phyloP scores from a whole-genome alignment of 2,329 filamentous ascomycete genomes.

The Sordariomycetes sp. region DNA sequence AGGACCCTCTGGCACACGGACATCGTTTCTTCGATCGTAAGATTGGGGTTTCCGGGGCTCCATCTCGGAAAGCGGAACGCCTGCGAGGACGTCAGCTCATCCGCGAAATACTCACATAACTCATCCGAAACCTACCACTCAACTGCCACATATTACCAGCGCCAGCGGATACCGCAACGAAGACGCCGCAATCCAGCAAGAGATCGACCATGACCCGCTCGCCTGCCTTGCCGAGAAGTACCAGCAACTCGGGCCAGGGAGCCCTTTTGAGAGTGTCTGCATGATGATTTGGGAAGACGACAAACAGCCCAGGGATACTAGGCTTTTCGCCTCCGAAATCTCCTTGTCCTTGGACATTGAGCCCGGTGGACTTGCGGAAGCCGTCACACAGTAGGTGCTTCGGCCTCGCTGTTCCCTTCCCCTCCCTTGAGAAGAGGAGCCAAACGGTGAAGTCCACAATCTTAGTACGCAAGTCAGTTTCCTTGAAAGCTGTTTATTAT shows the following conservation, averaged over 20 bases:
- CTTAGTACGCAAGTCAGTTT: slow-evolving; percentile 24
- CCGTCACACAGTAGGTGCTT: slow-evolving; percentile 78
- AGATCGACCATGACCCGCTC: slow-evolving; percentile 70
- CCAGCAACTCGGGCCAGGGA: slow-evolving; percentile 68
- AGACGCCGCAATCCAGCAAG: slow-evolving; percentile 69
- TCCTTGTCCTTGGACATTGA: not conserved
- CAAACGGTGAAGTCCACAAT: slow-evolving; percentile 71
- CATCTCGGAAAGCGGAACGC: slow-evolving; percentile 38
- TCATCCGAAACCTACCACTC: slow-evolving; percentile 48
- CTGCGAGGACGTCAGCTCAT: slow-evolving; percentile 15
- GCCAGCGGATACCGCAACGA: slow-evolving; percentile 47
- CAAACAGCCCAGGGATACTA: slow-evolving; percentile 55
- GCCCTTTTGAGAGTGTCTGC: slow-evolving; percentile 55
- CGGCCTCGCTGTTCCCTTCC: slow-evolving; percentile 36
- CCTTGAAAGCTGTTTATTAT: not conserved
- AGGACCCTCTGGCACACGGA: not conserved
- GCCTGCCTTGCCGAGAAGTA: slow-evolving; percentile 62
- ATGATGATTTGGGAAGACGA: slow-evolving; percentile 57
- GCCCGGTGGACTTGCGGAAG: slow-evolving; percentile 38
- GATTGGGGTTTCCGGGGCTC: slow-evolving; percentile 9
- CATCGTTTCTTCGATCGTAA: not conserved
- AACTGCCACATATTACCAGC: slow-evolving; percentile 65
- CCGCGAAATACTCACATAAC: not conserved
- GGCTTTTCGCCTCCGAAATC: slow-evolving; percentile 17
- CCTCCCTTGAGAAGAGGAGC: slow-evolving; percentile 57